Conservation (phyloP, 164 flowering plant species). For the Stephania cephalantha region DNA sequence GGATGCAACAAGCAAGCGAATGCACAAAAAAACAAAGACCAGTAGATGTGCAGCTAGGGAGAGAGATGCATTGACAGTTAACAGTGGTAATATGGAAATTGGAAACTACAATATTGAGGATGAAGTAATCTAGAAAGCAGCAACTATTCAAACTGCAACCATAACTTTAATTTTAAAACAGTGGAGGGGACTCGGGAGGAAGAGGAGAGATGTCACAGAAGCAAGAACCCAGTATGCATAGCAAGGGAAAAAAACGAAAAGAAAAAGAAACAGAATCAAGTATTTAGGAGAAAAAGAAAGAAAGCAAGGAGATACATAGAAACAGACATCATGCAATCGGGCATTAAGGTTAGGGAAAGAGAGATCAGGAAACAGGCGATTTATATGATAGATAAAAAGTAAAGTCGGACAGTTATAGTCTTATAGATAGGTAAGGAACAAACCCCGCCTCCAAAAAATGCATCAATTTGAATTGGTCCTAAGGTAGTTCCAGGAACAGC, state of each 20-base stretch:
- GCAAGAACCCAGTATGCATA: not conserved
- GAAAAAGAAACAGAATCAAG: not conserved
- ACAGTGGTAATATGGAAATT: too few species aligned
- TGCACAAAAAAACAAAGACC: too few species aligned
- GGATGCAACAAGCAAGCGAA: too few species aligned
- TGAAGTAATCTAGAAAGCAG: too few species aligned
- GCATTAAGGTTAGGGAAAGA: not conserved
- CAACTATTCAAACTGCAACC: too few species aligned
- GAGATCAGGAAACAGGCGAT: not conserved
- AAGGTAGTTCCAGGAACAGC: slow-evolving; percentile 99
- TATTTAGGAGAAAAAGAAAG: not conserved
- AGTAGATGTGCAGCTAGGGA: too few species aligned
- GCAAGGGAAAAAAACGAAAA: not conserved
- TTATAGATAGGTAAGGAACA: slow-evolving; percentile 8
- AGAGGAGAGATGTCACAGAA: not conserved
- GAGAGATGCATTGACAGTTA: too few species aligned
- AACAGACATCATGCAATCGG: not conserved
- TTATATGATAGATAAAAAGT: not conserved
- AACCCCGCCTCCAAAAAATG: slow-evolving; percentile 91
- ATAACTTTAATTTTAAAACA: too few species aligned
- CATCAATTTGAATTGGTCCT: slow-evolving; percentile 88
- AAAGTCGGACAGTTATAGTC: not conserved
- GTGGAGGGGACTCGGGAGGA: too few species aligned
- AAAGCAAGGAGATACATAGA: not conserved
- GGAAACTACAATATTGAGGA: too few species aligned